A percentile compares a stretch with the other conserved stretches of the same genome.
Evolutionary conservation across 176 grass and related monocot species (phyloP).

Genomic region (Hordeum marinum): DNA sequence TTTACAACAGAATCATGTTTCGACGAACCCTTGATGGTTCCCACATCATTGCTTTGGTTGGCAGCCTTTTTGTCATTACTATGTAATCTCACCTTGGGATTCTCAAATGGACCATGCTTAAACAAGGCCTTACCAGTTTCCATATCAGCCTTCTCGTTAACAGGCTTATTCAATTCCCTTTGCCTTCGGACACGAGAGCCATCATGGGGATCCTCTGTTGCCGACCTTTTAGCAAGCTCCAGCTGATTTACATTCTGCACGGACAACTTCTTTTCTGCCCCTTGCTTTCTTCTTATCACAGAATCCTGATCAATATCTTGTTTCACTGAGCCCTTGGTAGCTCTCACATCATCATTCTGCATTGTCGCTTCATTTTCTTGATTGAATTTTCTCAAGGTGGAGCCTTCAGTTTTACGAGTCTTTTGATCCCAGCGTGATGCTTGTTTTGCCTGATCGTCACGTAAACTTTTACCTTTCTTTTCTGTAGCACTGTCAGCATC

Average conservation of each 20-base stretch:
- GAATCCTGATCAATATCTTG: slow-evolving; percentile 22
- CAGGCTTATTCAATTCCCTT: slow-evolving; percentile 11
- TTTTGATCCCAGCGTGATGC: slow-evolving; percentile 27
- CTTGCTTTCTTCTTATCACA: slow-evolving; percentile 20
- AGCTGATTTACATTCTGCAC: slow-evolving; percentile 15
- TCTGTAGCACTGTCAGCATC: slow-evolving; percentile 19
- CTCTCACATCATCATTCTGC: slow-evolving; percentile 24
- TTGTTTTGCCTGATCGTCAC: slow-evolving; percentile 1
- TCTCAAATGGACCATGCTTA: slow-evolving; percentile 29
- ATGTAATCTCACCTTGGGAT: slow-evolving; percentile 1
- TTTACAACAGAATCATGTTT: slow-evolving; percentile 13
- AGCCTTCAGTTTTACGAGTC: slow-evolving; percentile 7
- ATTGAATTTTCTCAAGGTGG: slow-evolving; percentile 7
- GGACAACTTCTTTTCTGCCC: neutral
- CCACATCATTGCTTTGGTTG: slow-evolving; percentile 14
- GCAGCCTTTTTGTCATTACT: slow-evolving; percentile 2
- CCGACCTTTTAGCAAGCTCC: slow-evolving; percentile 15
- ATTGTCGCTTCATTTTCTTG: slow-evolving; percentile 13
- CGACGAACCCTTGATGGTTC: slow-evolving; percentile 5
- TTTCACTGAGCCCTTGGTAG: slow-evolving; percentile 12
- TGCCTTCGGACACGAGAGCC: slow-evolving; percentile 13
- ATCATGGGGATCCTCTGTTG: neutral
- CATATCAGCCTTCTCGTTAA: slow-evolving; percentile 8
- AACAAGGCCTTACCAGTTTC: slow-evolving; percentile 20
- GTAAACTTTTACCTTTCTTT: slow-evolving; percentile 13